Evolutionary conservation across 1,284 basidiomycete species (phyloP), one percentile per base, ranked within the genome.

Genomic region (Gomphus bonarii): DNA sequence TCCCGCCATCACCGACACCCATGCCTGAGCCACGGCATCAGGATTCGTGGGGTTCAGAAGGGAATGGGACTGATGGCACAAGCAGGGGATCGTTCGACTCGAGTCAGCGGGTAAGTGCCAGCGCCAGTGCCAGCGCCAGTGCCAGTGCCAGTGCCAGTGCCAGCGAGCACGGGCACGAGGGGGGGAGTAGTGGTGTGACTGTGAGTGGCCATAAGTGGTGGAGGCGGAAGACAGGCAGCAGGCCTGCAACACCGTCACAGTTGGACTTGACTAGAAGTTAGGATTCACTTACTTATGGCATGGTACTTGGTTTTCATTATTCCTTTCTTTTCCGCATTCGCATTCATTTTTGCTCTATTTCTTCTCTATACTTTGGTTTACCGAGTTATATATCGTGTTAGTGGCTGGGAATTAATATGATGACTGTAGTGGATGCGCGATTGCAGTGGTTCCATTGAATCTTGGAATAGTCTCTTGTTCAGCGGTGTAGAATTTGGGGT

Each of bases 191-290:
- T 11, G 46, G 50, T 22, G 48, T 31, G 20, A 31, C 50, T 12
- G 55, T 33, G 20, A 25, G 25, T n/a, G 22, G 25, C 4, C 35
- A 53, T 6, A 54, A 52, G 55, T 61, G 60, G 60, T 61, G 60
- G 60, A 22, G 50, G 47, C 58, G 50, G 33, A 46, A 54, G 33
- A 36, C 46, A 30, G 38, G 44, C 28, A 51, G 35, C 35, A 44
- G 50, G 38, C 36, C 52, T 43, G 20, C 10, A 10, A 54, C 57
- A 38, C 52, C 57, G 20, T n/a, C 36, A 25, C 4, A 30, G 35
- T 31, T 38, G 33, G 52, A 54, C 18, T 50, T 49, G 35, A 11
- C 31, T 16, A 35, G 25, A 38, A 22, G 50, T 47, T 18, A 46
- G 38, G 36, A 38, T 38, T 38, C 43, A 46, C 22, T 46, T 28